Evolutionary conservation across 768 basidiomycete genomes (phyloP).

Genomic region (Mrakia hoshinonis): DNA sequence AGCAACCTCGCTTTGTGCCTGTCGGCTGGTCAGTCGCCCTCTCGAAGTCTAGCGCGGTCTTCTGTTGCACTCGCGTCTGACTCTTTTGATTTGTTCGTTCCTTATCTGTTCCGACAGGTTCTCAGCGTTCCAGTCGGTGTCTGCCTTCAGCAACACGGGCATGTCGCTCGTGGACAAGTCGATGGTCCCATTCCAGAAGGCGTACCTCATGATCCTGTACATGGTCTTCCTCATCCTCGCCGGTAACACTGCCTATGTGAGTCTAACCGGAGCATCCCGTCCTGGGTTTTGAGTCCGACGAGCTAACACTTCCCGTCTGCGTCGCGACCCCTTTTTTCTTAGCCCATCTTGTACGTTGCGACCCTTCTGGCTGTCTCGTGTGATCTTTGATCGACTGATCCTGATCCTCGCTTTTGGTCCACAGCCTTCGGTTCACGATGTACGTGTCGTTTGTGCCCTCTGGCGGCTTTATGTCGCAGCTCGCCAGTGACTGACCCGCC

Average conservation of each 20-base stretch:
- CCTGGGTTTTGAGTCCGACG: background rate
- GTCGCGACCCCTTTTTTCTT: background rate
- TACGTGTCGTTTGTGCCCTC: conserved; percentile 36
- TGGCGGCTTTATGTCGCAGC: background rate
- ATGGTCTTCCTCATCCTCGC: conserved; percentile 71
- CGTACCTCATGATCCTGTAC: conserved; percentile 63
- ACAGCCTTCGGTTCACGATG: conserved; percentile 73
- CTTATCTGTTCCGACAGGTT: conserved; percentile 50
- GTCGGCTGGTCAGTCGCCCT: conserved; percentile 54
- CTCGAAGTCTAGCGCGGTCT: background rate
- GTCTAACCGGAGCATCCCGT: conserved; percentile 40
- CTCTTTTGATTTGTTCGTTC: background rate
- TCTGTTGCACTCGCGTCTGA: background rate
- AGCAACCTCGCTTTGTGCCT: conserved; percentile 50
- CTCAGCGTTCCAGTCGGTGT: conserved; percentile 71
- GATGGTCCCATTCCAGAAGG: conserved; percentile 82
- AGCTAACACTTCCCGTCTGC: background rate
- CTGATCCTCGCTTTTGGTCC: background rate
- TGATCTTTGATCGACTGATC: background rate
- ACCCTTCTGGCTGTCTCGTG: conserved; percentile 1
- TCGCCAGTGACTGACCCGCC: background rate
- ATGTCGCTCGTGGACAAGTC: conserved; percentile 54
- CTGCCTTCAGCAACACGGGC: conserved; percentile 51
- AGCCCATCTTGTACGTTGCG: conserved; percentile 75
- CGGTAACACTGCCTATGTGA: conserved; percentile 86